Base-by-base conservation (phyloP, 2,329 filamentous ascomycete genomes). In the Phoma sp. region DNA sequence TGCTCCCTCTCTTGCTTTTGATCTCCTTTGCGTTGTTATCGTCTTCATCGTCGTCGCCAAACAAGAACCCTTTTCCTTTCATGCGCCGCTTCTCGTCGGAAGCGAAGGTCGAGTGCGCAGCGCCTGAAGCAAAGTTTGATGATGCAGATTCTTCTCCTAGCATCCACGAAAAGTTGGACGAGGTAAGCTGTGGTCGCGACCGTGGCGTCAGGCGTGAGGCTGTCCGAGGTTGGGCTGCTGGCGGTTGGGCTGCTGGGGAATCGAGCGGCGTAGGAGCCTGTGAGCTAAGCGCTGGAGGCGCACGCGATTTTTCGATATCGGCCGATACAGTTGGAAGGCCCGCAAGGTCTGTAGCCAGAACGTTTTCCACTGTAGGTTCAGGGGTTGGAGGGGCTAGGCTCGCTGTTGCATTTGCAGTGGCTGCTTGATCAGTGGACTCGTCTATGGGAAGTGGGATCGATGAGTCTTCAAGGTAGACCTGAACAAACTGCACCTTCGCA, bases 141-240 rank as follows among this genome's bases (percentile, higher is more conserved):
- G 69, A 62, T 14, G 60, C 60, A 7, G 67, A 68, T n/a, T 73
- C 73, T 33, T 73, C 68, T 13, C 71, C 72, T 4, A 92, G 79
- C 88, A 92, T 92, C 87, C 88, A 91, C 1, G 89, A 87, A 71
- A 91, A 92, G 4, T 87, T 89, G 7, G 89, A 91, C 61, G 90
- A 88, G 1, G 88, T 87, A 30, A 91, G 79, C 0, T 82, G 85
- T 3, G 88, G 89, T 22, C 87, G 82, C 18, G 85, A 60, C n/a
- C 65, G 83, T 75, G 39, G 65, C 7, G 66, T 67, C 14, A 73
- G 59, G 71, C 75, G 62, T 3, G 61, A 56, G 8, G 61, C 50
- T 11, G 57, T 47, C 25, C 61, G 50, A 7, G 60, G 53, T 40
- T 55, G 51, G 13, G 56, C 50, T n/a, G 57, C 48, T 25, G 62